Evolutionary conservation across 2,329 filamentous ascomycete species (phyloP), one percentile per base, ranked within the genome.

Genomic region (Coniella vitis): DNA sequence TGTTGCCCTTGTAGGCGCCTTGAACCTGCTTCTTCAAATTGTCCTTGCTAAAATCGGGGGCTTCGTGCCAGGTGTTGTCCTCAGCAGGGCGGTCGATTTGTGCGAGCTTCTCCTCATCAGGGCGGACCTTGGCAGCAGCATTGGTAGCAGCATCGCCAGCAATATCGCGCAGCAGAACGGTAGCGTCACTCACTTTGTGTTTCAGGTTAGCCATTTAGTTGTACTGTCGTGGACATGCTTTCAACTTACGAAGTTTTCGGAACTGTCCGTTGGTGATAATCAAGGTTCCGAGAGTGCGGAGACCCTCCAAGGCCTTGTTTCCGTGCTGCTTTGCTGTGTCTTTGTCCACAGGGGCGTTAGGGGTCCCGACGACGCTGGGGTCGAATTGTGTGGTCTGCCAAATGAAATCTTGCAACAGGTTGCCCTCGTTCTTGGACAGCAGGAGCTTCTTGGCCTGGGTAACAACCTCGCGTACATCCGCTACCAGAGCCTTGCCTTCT

Each of bases 181-280:
- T 79, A 12, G 86, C 85, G 73, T 98, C 93, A 54, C 78, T 86
- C 57, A 95, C 74, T 77, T 8, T 10, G 4, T 7, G 1, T 2
- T 17, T 22, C 3, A 3, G 51, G 54, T 59, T 38, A 60, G 56
- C 13, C 7, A 19, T 16, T 17, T 1, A 14, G 16, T 7, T 14
- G 2, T 7, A 4, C 3, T 9, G 13, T 7, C 0, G 36, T 7
- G 2, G 13, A 4, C 20, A 12, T 12, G 3, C 80, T 9, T 5
- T 4, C 12, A 8, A 39, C 84, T 66, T 79, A 85, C 86, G 69
- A 31, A 95, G 80, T 72, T 95, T 95, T 58, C 90, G 81, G 75
- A 95, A 96, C 65, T 97, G 90, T 57, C 93, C 93, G 60, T 98
- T 98, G 60, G 90, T 95, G 61, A 97, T 86, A 59, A 97, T 73